phyloP scores from a whole-genome alignment of 2,329 filamentous ascomycete genomes.

The Coccinonectria pachysandricola region DNA sequence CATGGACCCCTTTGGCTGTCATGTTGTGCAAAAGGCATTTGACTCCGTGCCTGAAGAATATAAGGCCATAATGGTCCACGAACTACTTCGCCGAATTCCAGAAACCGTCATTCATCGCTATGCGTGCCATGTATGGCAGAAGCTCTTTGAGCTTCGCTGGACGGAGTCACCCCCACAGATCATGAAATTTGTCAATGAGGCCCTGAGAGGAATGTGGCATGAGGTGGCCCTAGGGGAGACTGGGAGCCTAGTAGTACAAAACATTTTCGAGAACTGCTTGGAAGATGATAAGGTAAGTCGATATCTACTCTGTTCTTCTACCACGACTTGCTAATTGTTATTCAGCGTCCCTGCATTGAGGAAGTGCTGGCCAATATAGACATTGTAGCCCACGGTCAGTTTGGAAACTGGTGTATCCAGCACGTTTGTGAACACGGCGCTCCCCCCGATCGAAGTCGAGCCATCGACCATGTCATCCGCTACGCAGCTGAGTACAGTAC shows the following conservation, averaged over 20 bases:
- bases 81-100: slow-evolving; percentile 85
- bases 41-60: slow-evolving; percentile 96
- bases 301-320: neutral
- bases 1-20: slow-evolving; percentile 97
- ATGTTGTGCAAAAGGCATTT: slow-evolving; percentile 97
- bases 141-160: slow-evolving; percentile 96
- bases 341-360: slow-evolving; percentile 86
- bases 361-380: slow-evolving; percentile 93
- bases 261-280: slow-evolving; percentile 98
- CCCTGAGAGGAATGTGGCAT: slow-evolving; percentile 94
- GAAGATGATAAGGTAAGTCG: slow-evolving; percentile 89
- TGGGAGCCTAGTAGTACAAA: slow-evolving; percentile 94
- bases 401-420: slow-evolving; percentile 99
- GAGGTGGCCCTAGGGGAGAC: slow-evolving; percentile 96
- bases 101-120: slow-evolving; percentile 98
- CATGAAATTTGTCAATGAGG: slow-evolving; percentile 97
- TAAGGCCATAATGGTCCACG: slow-evolving; percentile 98
- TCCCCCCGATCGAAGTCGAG: slow-evolving; percentile 80
- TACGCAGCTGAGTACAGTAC: slow-evolving; percentile 96
- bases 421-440: slow-evolving; percentile 96
- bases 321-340: slow-evolving; percentile 9
- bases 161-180: slow-evolving; percentile 89
- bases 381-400: slow-evolving; percentile 92
- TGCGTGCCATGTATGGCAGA: slow-evolving; percentile 98
- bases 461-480: slow-evolving; percentile 88